phyloP scores from a whole-genome alignment of 2,329 filamentous ascomycete genomes.

The Aspergillus ustus region DNA sequence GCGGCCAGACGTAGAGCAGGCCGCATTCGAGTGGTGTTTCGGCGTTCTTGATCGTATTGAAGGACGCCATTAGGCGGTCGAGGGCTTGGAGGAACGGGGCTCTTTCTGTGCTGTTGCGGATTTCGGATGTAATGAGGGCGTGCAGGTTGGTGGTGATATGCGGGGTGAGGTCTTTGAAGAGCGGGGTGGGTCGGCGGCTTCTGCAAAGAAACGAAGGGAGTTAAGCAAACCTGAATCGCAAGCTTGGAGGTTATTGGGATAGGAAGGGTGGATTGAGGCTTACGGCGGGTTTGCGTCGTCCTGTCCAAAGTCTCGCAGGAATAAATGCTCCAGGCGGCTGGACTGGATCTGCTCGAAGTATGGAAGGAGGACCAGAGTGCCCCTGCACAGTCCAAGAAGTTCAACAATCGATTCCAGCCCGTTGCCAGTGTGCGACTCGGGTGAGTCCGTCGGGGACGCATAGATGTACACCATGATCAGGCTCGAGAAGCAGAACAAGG shows the following conservation, averaged over 20 bases:
- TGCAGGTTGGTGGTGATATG: neutral
- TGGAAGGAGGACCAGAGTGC: conserved; percentile 10
- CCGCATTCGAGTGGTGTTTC: conserved; percentile 7
- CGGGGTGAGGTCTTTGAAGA: neutral
- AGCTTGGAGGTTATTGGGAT: neutral
- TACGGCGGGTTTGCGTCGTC: neutral
- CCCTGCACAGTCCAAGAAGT: conserved; percentile 14
- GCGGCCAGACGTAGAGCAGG: conserved; percentile 18
- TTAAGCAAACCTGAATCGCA: too few relatives aligned
- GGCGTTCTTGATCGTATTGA: neutral
- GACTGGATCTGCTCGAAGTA: conserved; percentile 1
- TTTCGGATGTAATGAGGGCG: neutral
- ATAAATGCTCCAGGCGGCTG: conserved; percentile 4
- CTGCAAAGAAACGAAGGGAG: neutral
- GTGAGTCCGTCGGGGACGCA: conserved; percentile 4
- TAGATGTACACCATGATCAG: conserved; percentile 18
- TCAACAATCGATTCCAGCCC: conserved; percentile 8
- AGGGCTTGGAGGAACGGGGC: conserved; percentile 7
- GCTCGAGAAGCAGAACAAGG: conserved; percentile 16
- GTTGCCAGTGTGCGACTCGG: neutral
- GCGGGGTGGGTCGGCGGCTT: neutral
- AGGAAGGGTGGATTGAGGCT: neutral
- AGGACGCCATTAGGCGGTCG: neutral
- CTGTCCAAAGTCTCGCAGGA: neutral
- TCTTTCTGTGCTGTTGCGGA: neutral